Evolutionary conservation across 179 eudicot genomes (phyloP).

Genomic region (Dionaea muscipula): DNA sequence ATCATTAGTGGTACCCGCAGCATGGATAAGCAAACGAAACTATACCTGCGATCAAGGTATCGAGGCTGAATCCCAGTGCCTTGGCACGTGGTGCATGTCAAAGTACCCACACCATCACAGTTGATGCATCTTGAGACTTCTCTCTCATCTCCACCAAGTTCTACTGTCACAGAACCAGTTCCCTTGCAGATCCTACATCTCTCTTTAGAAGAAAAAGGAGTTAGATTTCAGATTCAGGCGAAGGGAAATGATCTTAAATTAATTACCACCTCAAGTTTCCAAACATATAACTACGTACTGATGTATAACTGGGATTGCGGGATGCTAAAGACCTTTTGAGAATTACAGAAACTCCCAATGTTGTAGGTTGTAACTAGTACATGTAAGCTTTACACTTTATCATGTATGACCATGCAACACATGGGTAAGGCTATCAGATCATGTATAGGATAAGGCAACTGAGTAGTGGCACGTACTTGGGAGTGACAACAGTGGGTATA

Average conservation of each 20-base stretch:
- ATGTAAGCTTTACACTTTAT: no score
- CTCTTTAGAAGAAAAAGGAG: constrained; percentile 26
- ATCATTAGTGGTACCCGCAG: background rate
- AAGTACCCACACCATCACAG: constrained; percentile 72
- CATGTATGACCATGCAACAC: no score
- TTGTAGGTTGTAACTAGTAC: no score
- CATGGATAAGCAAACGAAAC: background rate
- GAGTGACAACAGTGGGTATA: no score
- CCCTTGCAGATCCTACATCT: constrained; percentile 82
- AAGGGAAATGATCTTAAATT: background rate
- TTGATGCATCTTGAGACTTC: constrained; percentile 78
- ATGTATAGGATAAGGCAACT: no score
- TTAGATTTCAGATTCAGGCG: constrained; percentile 1
- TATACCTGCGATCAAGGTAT: constrained; percentile 86
- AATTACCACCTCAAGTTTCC: background rate
- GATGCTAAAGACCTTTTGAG: no score
- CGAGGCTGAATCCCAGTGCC: constrained; percentile 91
- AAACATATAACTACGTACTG: background rate
- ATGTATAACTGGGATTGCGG: no score
- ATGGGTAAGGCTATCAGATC: no score
- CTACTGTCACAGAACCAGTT: constrained; percentile 54
- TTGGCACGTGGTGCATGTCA: constrained; percentile 94
- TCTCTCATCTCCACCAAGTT: constrained; percentile 74
- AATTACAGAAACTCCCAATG: no score
- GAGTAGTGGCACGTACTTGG: no score